These are phyloP conservation scores for Cladophialophora exuberans DNA, from an alignment of 2,329 filamentous ascomycete species.

Conservation along the genomic window DNA sequence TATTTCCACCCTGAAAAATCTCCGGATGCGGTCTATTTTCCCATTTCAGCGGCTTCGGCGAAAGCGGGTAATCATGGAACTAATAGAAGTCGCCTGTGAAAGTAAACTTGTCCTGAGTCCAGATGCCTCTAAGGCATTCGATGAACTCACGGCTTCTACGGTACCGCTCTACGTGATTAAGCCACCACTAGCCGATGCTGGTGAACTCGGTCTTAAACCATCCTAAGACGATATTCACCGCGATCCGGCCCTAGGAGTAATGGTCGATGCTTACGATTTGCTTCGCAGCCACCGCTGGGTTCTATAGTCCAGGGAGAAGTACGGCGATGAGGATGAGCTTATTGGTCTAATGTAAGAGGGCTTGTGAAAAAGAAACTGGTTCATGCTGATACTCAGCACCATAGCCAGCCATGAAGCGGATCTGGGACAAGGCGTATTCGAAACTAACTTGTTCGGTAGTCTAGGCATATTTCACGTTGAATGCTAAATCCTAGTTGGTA, in stretches of 20 bases:
- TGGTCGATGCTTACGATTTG: conserved; percentile 58
- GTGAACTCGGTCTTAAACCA: conserved; percentile 60
- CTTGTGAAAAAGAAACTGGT: conserved; percentile 57
- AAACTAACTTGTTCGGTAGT: conserved; percentile 55
- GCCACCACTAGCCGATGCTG: conserved; percentile 58
- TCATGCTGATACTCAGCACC: conserved; percentile 56
- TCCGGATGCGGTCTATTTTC: conserved; percentile 53
- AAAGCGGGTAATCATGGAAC: conserved; percentile 55
- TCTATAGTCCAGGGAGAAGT: conserved; percentile 55
- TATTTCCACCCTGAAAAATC: conserved; percentile 59
- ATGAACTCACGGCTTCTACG: conserved; percentile 57
- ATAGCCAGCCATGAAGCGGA: conserved; percentile 58
- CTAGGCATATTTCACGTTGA: conserved; percentile 54
- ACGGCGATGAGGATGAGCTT: conserved; percentile 57
- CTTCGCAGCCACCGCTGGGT: conserved; percentile 57
- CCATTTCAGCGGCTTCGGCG: conserved; percentile 52
- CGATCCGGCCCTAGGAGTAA: conserved; percentile 49
- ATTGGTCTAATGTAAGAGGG: conserved; percentile 51
- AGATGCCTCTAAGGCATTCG: conserved; percentile 55
- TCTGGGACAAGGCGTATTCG: conserved; percentile 57
- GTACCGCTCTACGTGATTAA: conserved; percentile 58
- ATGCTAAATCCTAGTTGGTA: conserved; percentile 54
- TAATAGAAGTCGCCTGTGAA: conserved; percentile 58
- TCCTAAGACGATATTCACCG: conserved; percentile 56
- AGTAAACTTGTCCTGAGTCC: conserved; percentile 55